Evolutionary conservation across 2,329 filamentous ascomycete species (phyloP).

Genomic region (Huntiella moniliformis): DNA sequence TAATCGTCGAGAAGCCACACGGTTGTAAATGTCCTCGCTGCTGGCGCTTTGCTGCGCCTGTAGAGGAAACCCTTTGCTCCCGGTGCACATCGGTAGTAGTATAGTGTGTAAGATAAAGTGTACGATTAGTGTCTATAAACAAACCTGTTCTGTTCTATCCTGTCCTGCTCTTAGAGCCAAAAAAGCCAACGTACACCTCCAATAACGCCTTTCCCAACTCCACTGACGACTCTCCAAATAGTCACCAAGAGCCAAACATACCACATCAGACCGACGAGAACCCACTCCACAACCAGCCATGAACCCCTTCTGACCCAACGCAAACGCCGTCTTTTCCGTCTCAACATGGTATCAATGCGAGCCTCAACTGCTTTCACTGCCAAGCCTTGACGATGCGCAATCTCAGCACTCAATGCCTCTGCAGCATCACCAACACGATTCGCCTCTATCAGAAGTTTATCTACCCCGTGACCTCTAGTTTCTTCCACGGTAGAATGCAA

Average conservation of each 20-base stretch:
- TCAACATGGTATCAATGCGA: slow-evolving; percentile 56
- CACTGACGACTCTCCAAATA: slow-evolving; percentile 46
- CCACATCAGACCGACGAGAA: slow-evolving; percentile 79
- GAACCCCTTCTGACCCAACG: slow-evolving; percentile 57
- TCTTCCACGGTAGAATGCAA: slow-evolving; percentile 17
- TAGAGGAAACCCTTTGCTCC: slow-evolving; percentile 46
- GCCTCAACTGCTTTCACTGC: slow-evolving; percentile 67
- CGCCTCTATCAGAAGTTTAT: slow-evolving; percentile 38
- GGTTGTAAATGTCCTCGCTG: slow-evolving; percentile 65
- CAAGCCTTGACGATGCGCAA: slow-evolving; percentile 59
- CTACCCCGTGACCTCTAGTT: slow-evolving; percentile 30
- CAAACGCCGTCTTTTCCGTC: slow-evolving; percentile 47
- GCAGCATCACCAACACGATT: slow-evolving; percentile 56
- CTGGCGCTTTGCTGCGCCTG: slow-evolving; percentile 68
- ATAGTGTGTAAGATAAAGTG: neutral
- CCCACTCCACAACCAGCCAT: slow-evolving; percentile 75
- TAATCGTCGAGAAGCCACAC: slow-evolving; percentile 29
- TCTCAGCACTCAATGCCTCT: slow-evolving; percentile 56
- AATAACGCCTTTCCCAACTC: slow-evolving; percentile 39
- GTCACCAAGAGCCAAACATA: slow-evolving; percentile 83
- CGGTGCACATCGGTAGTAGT: slow-evolving; percentile 26
- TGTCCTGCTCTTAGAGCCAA: slow-evolving; percentile 39
- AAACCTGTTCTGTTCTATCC: too few relatives aligned
- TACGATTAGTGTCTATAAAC: neutral
- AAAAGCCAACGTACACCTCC: slow-evolving; percentile 59